A percentile compares a stretch with the other conserved stretches of the same genome.
Evolutionary conservation across 1,284 basidiomycete species (phyloP).

Genomic region (Termitomyces sp.): DNA sequence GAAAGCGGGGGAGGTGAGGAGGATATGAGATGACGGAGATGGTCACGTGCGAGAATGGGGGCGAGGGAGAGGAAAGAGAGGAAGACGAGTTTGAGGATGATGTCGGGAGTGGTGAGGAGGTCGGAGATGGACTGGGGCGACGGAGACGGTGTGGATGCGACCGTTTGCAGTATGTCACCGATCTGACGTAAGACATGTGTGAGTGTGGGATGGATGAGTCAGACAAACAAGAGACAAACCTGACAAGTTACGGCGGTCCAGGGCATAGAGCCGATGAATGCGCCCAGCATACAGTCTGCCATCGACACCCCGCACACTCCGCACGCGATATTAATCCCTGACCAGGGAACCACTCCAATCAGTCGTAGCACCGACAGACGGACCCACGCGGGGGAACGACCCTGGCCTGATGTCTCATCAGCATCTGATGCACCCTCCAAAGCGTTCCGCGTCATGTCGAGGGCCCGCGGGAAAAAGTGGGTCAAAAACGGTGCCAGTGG

Average conservation of each 20-base stretch:
- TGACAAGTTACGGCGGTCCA: conserved; percentile 87
- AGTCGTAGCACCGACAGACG: conserved; percentile 80
- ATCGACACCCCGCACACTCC: conserved; percentile 81
- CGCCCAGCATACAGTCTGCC: conserved; percentile 70
- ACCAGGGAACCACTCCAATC: conserved; percentile 89
- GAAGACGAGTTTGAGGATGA: conserved; percentile 68
- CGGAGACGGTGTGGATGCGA: conserved; percentile 62
- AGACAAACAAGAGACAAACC: conserved; percentile 33
- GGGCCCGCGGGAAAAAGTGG: conserved; percentile 74
- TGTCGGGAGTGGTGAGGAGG: conserved; percentile 63
- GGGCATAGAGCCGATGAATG: conserved; percentile 75
- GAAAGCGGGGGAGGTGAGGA: conserved; percentile 18
- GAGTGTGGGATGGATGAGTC: conserved; percentile 10
- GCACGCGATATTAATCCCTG: conserved; percentile 90
- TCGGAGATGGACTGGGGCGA: conserved; percentile 68
- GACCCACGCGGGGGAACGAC: conserved; percentile 69
- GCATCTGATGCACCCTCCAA: conserved; percentile 47
- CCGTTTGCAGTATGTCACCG: conserved; percentile 77
- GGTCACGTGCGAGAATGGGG: conserved; percentile 67
- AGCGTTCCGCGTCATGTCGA: conserved; percentile 74
- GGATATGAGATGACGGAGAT: conserved; percentile 54
- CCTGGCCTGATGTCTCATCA: conserved; percentile 23
- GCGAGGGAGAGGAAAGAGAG: conserved; percentile 73
- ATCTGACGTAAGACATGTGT: conserved; percentile 43
- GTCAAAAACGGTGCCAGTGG: conserved; percentile 83